A percentile compares a stretch with the other conserved stretches of the same genome.
phyloP scores from a whole-genome alignment of 768 basidiomycete species.

The Hygrophorus russula region DNA sequence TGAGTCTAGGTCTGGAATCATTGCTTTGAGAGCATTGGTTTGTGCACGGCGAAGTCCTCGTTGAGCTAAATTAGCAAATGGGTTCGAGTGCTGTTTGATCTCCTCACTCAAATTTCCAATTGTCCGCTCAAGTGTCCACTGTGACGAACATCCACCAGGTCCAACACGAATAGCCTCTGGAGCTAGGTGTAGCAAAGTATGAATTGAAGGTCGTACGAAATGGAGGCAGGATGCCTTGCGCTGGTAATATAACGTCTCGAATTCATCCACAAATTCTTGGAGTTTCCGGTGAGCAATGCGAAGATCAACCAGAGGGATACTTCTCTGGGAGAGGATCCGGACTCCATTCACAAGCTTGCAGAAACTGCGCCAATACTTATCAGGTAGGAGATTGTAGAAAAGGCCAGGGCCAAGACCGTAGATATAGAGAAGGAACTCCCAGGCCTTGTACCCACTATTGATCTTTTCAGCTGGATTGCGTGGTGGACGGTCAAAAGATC shows the following conservation, averaged over 20 bases:
- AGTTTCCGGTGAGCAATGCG: conserved; percentile 2
- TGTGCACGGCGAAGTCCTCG: conserved; percentile 3
- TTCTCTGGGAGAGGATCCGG: conserved; percentile 3
- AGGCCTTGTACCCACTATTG: too few relatives aligned
- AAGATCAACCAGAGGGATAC: not conserved
- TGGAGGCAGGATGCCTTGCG: conserved; percentile 10
- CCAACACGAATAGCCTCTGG: conserved; percentile 11
- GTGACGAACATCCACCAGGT: conserved; percentile 6
- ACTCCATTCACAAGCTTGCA: conserved; percentile 9
- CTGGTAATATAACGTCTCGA: conserved; percentile 12
- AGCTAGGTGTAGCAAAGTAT: conserved; percentile 9
- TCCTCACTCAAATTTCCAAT: conserved; percentile 13
- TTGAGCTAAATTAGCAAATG: conserved; percentile 12
- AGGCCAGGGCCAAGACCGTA: conserved; percentile 8
- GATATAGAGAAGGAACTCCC: too few relatives aligned
- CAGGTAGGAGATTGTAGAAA: conserved; percentile 4
- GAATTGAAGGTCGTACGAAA: conserved; percentile 11
- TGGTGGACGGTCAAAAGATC: conserved; percentile 23
- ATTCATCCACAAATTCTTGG: conserved; percentile 10
- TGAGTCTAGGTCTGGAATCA: conserved; percentile 10
- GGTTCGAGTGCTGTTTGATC: conserved; percentile 12
- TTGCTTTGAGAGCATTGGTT: conserved; percentile 1
- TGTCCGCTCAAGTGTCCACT: conserved; percentile 14
- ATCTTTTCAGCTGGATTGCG: too few relatives aligned
- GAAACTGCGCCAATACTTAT: conserved; percentile 6